Evolutionary conservation across 371 early-diverging fungal genomes (phyloP).

Genomic region (Lichtheimia hyalospora): DNA sequence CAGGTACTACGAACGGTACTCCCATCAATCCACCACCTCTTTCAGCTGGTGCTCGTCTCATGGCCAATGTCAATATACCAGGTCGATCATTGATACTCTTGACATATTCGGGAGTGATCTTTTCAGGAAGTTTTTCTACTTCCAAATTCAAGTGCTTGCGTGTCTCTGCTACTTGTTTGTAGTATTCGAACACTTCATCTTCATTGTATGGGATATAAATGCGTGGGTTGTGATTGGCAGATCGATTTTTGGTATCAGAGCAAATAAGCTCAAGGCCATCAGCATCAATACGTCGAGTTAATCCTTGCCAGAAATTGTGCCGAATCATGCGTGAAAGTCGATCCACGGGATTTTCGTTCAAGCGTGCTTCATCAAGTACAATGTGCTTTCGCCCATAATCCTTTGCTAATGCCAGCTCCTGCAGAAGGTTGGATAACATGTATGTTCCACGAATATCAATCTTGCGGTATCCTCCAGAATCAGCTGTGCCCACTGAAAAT

Average conservation of each 20-base stretch:
- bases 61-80: constrained; percentile 86
- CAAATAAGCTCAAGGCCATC: constrained; percentile 84
- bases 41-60: constrained; percentile 52
- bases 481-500: constrained; percentile 80
- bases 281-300: constrained; percentile 90
- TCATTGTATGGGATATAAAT: constrained; percentile 89
- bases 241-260: constrained; percentile 85
- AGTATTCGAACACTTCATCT: constrained; percentile 73
- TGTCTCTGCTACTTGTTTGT: constrained; percentile 57
- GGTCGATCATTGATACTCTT: constrained; percentile 81
- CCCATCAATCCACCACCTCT: constrained; percentile 45
- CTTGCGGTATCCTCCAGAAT: constrained; percentile 77
- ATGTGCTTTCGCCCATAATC: constrained; percentile 81
- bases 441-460: constrained; percentile 92
- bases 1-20: constrained; percentile 92
- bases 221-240: constrained; percentile 70
- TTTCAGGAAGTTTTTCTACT: constrained; percentile 79
- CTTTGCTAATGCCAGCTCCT: constrained; percentile 86
- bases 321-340: constrained; percentile 87
- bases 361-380: constrained; percentile 76
- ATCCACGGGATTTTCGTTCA: constrained; percentile 90
- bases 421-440: constrained; percentile 87
- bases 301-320: constrained; percentile 88
- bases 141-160: constrained; percentile 72
- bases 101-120: constrained; percentile 86